phyloP scores from a whole-genome alignment of 2,329 filamentous ascomycete genomes.

The Diaporthe sp. region DNA sequence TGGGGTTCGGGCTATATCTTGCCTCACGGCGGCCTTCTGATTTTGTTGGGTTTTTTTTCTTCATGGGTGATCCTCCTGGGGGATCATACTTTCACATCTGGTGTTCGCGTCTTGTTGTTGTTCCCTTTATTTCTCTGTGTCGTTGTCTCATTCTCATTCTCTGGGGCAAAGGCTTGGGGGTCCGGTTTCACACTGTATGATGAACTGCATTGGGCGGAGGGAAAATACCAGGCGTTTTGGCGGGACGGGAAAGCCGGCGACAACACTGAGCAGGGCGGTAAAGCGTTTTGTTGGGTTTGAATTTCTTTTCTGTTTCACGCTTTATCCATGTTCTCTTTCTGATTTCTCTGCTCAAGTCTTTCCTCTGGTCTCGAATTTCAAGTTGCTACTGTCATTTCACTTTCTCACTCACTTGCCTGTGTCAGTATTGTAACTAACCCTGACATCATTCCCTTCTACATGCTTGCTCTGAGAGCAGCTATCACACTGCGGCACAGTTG shows the following conservation, averaged over 20 bases:
- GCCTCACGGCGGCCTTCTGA: conserved; percentile 41
- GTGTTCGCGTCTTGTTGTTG: background rate
- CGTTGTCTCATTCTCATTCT: background rate
- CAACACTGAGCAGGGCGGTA: conserved; percentile 27
- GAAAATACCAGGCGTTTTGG: conserved; percentile 53
- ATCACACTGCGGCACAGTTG: conserved; percentile 19
- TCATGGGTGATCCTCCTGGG: background rate
- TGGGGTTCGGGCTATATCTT: conserved; percentile 37
- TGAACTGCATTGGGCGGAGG: conserved; percentile 42
- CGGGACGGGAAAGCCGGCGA: conserved; percentile 23
- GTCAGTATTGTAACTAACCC: conserved; percentile 34
- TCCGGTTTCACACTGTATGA: background rate
- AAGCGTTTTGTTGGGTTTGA: conserved; percentile 20
- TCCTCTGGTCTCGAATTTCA: conserved; percentile 33
- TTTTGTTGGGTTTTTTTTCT: conserved; percentile 17
- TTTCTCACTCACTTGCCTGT: conserved; percentile 21
- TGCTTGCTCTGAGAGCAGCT: conserved; percentile 34
- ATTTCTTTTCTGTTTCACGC: conserved; percentile 1
- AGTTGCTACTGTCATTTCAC: conserved; percentile 19
- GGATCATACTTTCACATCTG: background rate
- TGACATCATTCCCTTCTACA: conserved; percentile 2
- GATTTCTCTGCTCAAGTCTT: conserved; percentile 12
- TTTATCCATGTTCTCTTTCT: background rate
- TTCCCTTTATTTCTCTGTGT: background rate
- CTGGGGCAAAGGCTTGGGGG: background rate